These are phyloP conservation scores for Chlamydomonas schloesseri DNA, from an alignment of 139 green algal species.

Conservation along the genomic window DNA sequence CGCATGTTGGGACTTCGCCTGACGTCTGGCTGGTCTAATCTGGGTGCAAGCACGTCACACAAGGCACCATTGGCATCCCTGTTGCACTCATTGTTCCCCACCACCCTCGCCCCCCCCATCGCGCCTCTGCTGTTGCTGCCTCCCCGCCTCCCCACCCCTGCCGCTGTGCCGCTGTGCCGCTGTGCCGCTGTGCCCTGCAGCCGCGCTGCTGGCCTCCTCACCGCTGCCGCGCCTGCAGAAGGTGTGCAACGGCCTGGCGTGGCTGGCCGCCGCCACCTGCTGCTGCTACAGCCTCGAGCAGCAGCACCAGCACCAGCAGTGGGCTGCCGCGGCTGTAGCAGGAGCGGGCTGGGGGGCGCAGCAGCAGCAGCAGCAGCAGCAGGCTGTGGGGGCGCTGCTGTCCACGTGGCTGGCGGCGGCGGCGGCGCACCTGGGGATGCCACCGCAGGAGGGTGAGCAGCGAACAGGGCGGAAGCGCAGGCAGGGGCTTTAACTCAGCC, in stretches of 20 bases:
- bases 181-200: neutral
- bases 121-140: no score
- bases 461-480: no score
- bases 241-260: constrained; percentile 5
- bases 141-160: neutral
- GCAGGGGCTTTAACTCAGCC: no score
- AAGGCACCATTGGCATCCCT: no score
- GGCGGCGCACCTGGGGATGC: neutral
- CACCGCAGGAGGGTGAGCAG: neutral
- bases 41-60: no score
- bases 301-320: neutral
- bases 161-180: no score
- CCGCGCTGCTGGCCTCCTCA: constrained; percentile 41
- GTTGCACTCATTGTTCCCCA: no score
- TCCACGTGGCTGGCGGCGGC: constrained; percentile 9
- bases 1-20: no score
- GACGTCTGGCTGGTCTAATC: no score
- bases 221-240: constrained; percentile 49
- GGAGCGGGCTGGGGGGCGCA: neutral
- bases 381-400: neutral
- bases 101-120: no score
- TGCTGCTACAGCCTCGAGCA: neutral
- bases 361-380: constrained; percentile 13
- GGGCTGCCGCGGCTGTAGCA: constrained; percentile 2
- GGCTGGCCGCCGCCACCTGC: constrained; percentile 6